These are phyloP conservation scores for Alternaria gansuensis DNA, from an alignment of 2,329 filamentous ascomycete genomes.

Conservation along the genomic window DNA sequence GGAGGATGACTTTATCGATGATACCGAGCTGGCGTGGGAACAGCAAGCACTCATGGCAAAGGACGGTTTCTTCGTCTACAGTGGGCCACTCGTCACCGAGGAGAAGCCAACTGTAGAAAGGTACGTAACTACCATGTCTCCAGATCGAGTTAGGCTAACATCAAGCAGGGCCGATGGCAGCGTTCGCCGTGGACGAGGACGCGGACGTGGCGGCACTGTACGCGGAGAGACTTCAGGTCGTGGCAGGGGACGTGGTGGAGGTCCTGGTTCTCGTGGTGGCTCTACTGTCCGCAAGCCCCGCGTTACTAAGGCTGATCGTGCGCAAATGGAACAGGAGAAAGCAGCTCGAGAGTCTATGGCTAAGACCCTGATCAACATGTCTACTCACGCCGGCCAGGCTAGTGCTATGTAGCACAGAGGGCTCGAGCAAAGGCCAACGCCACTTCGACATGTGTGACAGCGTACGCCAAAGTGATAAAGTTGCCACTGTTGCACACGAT, in stretches of 20 bases:
- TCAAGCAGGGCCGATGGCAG: constrained; percentile 72
- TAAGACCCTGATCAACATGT: constrained; percentile 39
- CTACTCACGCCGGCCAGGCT: constrained; percentile 23
- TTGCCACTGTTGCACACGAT: background rate
- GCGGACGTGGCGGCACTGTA: constrained; percentile 61
- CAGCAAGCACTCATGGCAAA: constrained; percentile 92
- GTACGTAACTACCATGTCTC: constrained; percentile 53
- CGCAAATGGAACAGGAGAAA: constrained; percentile 82
- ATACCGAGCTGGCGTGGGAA: constrained; percentile 94
- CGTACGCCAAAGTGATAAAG: background rate
- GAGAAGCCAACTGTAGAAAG: constrained; percentile 75
- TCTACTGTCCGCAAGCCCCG: constrained; percentile 80
- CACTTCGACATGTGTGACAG: background rate
- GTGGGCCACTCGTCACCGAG: constrained; percentile 86
- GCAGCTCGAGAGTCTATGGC: constrained; percentile 71
- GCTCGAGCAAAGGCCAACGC: background rate
- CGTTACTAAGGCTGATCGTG: constrained; percentile 85
- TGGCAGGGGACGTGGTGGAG: constrained; percentile 60
- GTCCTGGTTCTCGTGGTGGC: constrained; percentile 78
- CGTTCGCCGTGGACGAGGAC: constrained; percentile 71
- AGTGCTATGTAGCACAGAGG: constrained; percentile 21
- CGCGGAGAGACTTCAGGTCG: constrained; percentile 54
- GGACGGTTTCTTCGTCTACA: constrained; percentile 98
- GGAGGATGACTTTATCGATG: constrained; percentile 78
- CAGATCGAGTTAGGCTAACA: constrained; percentile 37